phyloP scores from a whole-genome alignment of 1,284 basidiomycete species.

The Ustilago sp. region DNA sequence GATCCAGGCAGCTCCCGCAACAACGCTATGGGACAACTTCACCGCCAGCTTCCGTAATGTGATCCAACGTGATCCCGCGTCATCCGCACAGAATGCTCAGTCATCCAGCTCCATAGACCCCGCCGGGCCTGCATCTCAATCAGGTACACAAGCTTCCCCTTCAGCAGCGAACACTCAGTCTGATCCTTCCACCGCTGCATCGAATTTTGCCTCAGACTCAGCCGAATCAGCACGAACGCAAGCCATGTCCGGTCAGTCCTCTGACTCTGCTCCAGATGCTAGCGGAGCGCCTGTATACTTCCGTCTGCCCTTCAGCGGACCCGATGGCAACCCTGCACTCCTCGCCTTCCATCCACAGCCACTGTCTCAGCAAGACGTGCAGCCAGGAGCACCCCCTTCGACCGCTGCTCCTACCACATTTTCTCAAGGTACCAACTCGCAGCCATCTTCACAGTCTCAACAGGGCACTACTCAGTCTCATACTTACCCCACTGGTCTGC shows the following conservation, averaged over 20 bases:
- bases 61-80: constrained; percentile 8
- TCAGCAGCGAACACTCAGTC: neutral
- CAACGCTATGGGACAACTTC: constrained; percentile 41
- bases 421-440: neutral
- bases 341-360: constrained; percentile 55
- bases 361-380: constrained; percentile 22
- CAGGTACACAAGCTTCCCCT: neutral
- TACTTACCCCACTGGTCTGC: neutral
- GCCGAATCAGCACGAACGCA: neutral
- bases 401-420: neutral
- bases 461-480: constrained; percentile 3
- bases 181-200: neutral
- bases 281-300: constrained; percentile 37
- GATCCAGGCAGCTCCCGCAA: constrained; percentile 6
- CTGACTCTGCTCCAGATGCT: neutral
- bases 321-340: constrained; percentile 49
- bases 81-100: neutral
- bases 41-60: constrained; percentile 35
- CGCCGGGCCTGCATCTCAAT: neutral
- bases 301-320: constrained; percentile 47
- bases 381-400: neutral
- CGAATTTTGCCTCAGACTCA: neutral
- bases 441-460: constrained; percentile 1
- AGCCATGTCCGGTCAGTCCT: neutral
- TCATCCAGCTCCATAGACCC: neutral